Evolutionary conservation across 2,329 filamentous ascomycete genomes (phyloP).

Genomic region (Akanthomyces uredinophilus): DNA sequence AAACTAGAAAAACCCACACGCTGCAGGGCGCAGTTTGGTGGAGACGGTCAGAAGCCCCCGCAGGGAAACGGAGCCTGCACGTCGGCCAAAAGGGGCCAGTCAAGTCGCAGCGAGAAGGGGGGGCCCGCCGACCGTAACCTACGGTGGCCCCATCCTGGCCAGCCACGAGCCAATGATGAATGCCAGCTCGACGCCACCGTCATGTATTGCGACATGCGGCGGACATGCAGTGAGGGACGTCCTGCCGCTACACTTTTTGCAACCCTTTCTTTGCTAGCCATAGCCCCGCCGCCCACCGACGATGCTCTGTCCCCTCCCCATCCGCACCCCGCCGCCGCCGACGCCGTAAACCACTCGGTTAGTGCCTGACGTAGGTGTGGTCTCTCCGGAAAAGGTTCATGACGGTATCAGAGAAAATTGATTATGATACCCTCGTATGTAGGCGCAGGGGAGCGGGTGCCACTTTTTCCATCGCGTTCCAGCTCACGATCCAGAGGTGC

Average conservation of each 20-base stretch:
- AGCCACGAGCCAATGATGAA: neutral
- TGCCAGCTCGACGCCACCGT: neutral
- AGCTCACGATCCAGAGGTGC: conserved; percentile 1
- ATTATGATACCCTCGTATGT: too few species aligned
- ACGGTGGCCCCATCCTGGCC: neutral
- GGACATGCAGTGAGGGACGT: too few species aligned
- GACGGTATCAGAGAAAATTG: neutral
- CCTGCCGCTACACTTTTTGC: too few species aligned
- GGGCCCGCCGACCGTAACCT: conserved; percentile 8
- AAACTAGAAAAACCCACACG: too few species aligned
- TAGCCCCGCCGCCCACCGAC: neutral
- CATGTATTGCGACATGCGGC: conserved; percentile 7
- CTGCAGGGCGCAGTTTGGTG: neutral
- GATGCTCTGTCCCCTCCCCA: too few species aligned
- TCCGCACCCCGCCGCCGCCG: too few species aligned
- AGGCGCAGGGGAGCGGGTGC: neutral
- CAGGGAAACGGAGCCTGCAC: conserved; percentile 9
- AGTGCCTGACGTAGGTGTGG: conserved; percentile 3
- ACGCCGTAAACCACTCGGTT: neutral
- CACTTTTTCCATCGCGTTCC: neutral
- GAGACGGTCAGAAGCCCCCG: neutral
- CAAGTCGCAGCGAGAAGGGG: neutral
- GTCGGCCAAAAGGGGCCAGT: conserved; percentile 2
- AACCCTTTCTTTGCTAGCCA: neutral
- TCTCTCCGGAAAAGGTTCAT: conserved; percentile 1